Conservation (phyloP, 2,329 filamentous ascomycete genomes). For the Scleromitrula shiraiana region DNA sequence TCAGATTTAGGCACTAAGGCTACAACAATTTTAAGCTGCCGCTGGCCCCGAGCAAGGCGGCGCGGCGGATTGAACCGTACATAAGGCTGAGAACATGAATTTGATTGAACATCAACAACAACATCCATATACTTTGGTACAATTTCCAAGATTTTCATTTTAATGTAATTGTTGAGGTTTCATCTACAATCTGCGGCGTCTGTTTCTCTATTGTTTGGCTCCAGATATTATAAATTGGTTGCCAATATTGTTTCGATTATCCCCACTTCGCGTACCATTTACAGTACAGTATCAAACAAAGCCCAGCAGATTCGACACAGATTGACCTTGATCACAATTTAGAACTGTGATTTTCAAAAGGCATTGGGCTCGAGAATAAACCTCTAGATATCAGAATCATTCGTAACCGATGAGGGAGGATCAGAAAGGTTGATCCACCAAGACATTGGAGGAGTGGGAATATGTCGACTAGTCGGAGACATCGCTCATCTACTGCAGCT, state of each 20-base stretch:
- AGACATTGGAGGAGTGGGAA: constrained; percentile 28
- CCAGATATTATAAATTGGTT: background rate
- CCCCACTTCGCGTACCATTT: constrained; percentile 8
- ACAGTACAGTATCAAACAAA: constrained; percentile 10
- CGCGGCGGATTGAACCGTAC: background rate
- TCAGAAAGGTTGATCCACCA: constrained; percentile 13
- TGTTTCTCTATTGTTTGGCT: background rate
- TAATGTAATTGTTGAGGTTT: background rate
- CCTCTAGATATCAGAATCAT: background rate
- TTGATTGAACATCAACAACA: background rate
- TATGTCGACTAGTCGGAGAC: constrained; percentile 49
- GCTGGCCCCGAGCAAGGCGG: no score
- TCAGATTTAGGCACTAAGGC: background rate
- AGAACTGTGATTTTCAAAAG: background rate
- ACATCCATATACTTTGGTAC: background rate
- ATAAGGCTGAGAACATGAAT: constrained; percentile 10
- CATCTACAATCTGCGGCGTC: background rate
- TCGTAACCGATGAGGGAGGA: constrained; percentile 21
- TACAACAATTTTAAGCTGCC: constrained; percentile 4
- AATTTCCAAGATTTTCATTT: background rate
- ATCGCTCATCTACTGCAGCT: constrained; percentile 56
- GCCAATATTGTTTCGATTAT: constrained; percentile 3
- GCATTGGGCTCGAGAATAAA: constrained; percentile 15
- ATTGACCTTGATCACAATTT: constrained; percentile 1
- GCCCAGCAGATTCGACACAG: constrained; percentile 18